Evolutionary conservation across 768 basidiomycete species (phyloP), one percentile per base, ranked within the genome.

Genomic region (Amanita pseudoporphyria): DNA sequence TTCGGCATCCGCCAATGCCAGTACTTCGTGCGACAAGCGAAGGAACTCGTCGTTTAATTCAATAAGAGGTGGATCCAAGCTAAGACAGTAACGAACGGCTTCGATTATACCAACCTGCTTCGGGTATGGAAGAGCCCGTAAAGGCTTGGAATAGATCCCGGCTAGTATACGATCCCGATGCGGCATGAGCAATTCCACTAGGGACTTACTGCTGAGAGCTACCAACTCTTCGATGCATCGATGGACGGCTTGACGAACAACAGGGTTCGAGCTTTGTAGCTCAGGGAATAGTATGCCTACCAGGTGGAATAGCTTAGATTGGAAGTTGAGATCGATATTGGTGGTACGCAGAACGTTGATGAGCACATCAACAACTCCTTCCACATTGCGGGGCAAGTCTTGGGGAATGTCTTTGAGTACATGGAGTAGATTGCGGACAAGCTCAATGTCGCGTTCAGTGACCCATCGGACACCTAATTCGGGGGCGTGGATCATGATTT

Each of bases 41-140:
- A 92, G 71, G 41, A 97, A 79, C 63, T 97, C 93, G 38, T 97
- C 95, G 54, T 90, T 91, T 35, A 93, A 71, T 56, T 96, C 93
- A 1, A 92, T 82, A 21, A 98, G 75, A 0, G 91, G 88, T 9
- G 96, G 94, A 22, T 88, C 79, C 30, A 97, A 71, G 51, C 80
- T 86, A 53, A 99, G 80, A 62, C 91, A 90, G 63, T 93, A 99
- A 9, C 94, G 87, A 52, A 98, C 82, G 14, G 92, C 92, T 58
- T 98, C 96, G 52, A 98, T 92, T 78, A 97, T 93, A 26, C 94
- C 96, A 51, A 98, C 96, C 64, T 98, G 96, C 58, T 91, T 90
- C 13, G 85, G 76, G 62, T 97, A 94, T 1, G 93, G 93, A 21
- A 99, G 75, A 0, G 96, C 96, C 46, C 96, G 77, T 16, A 99